Evolutionary conservation across 495 filamentous ascomycete species (phyloP).

Genomic region (Penicillium coffeae): DNA sequence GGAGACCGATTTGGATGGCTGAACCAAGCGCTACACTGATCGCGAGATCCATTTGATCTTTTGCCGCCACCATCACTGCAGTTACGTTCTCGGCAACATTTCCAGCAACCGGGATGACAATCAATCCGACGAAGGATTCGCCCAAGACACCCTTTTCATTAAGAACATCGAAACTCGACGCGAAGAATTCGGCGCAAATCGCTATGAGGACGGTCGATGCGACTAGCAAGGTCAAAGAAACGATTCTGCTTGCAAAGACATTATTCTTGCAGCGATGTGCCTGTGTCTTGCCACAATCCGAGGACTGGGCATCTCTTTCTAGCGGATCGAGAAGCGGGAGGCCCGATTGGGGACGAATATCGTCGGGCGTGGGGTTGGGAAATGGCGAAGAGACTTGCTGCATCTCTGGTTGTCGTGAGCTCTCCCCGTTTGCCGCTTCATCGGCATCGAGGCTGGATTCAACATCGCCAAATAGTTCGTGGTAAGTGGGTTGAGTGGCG

Average conservation of each 20-base stretch:
- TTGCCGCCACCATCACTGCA: conserved; percentile 78
- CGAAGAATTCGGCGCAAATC: conserved; percentile 82
- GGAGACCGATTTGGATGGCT: conserved; percentile 75
- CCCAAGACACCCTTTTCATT: conserved; percentile 60
- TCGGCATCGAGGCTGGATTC: conserved; percentile 66
- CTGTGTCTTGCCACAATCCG: conserved; percentile 19
- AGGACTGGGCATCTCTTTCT: conserved; percentile 38
- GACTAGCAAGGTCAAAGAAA: conserved; percentile 71
- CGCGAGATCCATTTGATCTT: conserved; percentile 94
- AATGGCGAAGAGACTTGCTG: conserved; percentile 55
- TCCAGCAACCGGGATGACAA: conserved; percentile 84
- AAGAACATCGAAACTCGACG: conserved; percentile 71
- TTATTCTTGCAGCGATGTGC: neutral
- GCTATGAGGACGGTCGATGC: conserved; percentile 76
- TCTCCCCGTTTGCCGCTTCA: conserved; percentile 54
- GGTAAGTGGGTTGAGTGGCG: conserved; percentile 4
- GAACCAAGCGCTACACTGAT: conserved; percentile 86
- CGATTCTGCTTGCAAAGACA: conserved; percentile 44
- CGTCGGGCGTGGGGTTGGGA: conserved; percentile 68
- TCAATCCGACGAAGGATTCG: conserved; percentile 81
- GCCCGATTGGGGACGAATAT: conserved; percentile 60
- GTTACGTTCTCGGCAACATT: conserved; percentile 93
- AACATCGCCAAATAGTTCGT: conserved; percentile 6
- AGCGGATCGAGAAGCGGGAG: conserved; percentile 46
- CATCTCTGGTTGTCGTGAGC: conserved; percentile 46